phyloP scores from a whole-genome alignment of 2,329 filamentous ascomycete species.

The Penicillium glabrum region DNA sequence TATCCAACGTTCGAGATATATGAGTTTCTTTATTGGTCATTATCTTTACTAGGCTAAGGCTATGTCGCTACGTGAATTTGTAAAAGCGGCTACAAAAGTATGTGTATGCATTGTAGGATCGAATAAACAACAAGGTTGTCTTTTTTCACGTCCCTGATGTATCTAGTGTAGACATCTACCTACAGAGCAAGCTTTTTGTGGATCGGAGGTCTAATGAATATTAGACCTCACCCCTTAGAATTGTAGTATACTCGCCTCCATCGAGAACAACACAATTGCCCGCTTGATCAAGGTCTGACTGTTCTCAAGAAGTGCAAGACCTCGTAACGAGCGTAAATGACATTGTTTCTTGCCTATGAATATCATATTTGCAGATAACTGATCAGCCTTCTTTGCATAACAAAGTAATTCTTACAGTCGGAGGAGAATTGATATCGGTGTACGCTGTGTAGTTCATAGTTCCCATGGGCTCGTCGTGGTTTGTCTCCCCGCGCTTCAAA shows the following conservation, averaged over 20 bases:
- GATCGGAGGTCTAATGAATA: neutral
- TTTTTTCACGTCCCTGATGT: neutral
- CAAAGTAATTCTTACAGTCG: neutral
- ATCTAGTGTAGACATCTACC: neutral
- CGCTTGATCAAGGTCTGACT: too few relatives aligned
- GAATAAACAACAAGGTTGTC: neutral
- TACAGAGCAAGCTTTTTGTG: neutral
- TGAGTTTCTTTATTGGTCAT: constrained; percentile 3
- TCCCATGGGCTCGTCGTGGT: neutral
- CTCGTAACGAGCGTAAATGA: too few relatives aligned
- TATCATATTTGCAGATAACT: too few relatives aligned
- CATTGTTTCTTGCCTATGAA: too few relatives aligned
- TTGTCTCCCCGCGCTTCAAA: neutral
- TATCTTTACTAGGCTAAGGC: neutral
- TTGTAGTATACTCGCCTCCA: too few relatives aligned
- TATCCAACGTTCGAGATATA: constrained; percentile 24
- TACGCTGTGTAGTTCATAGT: neutral
- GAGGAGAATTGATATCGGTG: neutral
- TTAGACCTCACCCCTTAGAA: too few relatives aligned
- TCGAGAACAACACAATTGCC: too few relatives aligned
- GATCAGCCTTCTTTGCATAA: too few relatives aligned
- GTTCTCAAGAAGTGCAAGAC: too few relatives aligned
- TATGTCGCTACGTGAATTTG: neutral
- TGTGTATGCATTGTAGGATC: neutral
- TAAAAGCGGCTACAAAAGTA: neutral